Conservation (phyloP, 176 grass and related monocot genomes). For the Oryza longistaminata region DNA sequence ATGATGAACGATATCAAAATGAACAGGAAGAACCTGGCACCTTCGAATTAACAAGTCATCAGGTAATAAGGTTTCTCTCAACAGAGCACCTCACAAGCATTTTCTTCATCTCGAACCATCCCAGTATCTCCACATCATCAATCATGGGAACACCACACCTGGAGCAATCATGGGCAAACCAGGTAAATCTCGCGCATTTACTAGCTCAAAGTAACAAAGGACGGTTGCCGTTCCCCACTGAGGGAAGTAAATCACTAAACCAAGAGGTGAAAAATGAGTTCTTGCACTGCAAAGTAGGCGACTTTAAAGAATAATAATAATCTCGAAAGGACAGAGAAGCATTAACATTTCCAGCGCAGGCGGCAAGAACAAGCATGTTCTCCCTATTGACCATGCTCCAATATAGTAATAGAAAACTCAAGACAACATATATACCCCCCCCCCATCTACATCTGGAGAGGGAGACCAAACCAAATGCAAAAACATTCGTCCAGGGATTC, state of each 20-base stretch:
- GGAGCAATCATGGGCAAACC: background rate
- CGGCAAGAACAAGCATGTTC: background rate
- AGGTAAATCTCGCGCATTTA: background rate
- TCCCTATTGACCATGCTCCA: background rate
- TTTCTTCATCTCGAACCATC: constrained; percentile 20
- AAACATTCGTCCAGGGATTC: background rate
- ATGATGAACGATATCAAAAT: background rate
- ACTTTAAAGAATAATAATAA: background rate
- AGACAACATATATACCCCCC: background rate
- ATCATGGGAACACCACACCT: background rate
- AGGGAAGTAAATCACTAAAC: background rate
- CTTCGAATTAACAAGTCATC: constrained; percentile 11
- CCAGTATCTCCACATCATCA: constrained; percentile 21
- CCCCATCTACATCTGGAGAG: background rate
- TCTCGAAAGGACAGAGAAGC: background rate
- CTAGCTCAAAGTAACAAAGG: background rate
- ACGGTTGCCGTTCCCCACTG: background rate
- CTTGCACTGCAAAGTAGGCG: background rate
- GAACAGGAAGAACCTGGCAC: background rate
- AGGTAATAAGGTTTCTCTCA: background rate
- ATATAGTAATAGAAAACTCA: background rate
- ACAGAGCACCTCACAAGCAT: background rate
- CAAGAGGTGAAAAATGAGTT: background rate
- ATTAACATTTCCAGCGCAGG: background rate
- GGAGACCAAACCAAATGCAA: background rate